Base-by-base conservation (phyloP, 2,329 filamentous ascomycete genomes). In the Sporothrix euskadiensis region DNA sequence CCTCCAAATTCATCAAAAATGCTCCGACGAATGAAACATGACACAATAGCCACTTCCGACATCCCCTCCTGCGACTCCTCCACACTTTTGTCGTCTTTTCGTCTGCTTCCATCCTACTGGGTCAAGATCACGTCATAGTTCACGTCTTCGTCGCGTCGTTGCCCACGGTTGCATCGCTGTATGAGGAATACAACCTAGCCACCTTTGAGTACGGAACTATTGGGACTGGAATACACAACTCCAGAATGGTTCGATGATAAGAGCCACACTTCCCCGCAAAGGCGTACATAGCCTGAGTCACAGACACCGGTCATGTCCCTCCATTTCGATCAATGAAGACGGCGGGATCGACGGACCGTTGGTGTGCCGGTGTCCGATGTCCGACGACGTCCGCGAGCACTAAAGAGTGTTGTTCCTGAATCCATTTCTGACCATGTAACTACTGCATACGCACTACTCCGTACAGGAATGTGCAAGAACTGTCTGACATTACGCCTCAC, bases 71-170 rank as follows among this genome's bases (percentile, higher is more conserved):
- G 14, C 44, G 44, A 2, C 44, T 49, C 14, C 44, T 49, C 44
- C 44, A 49, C 44, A 49, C 44, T 49, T 35, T 35, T 35, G 8
- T 35, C 35, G 35, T 35, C 8, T 35, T 49, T 4, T 54, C 22
- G n/a, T 22, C n/a, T 49, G 3, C 52, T 26, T 9, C 22, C 52
- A 54, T 35, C 19, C 32, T 35, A 41, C 35, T 26, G 10, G n/a
- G 39, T 41, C 39, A 19, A 32, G 14, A 59, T 32, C 56, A 66
- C 61, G 39, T 66, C 61, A 66, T 66, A 30, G 39, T 16, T 47
- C 39, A 22, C 39, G 39, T 66, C 39, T 65, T 66, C 39, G 41
- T 22, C 61, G 22, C 61, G 61, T 66, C 61, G 44, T 49, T 49
- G 16, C 47, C 12, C 10, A 41, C 35, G 59, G 59, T 26, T 12